Conservation (phyloP, 106 monocot species). For the Platanthera guangdongensis region DNA sequence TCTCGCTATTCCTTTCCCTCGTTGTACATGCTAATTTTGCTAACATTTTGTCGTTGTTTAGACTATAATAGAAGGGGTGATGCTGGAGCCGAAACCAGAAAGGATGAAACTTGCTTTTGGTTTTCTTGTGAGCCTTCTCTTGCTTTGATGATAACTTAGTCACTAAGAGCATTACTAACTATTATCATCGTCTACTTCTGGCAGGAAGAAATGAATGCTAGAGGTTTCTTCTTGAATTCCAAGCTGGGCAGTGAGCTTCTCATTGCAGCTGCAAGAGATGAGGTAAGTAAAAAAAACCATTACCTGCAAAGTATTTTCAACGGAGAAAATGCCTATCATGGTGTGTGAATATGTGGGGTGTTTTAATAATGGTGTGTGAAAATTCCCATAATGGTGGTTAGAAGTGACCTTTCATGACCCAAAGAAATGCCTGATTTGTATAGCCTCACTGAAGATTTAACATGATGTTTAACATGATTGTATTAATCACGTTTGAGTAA, state of each 20-base stretch:
- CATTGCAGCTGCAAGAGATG: conserved; percentile 77
- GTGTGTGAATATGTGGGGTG: no score
- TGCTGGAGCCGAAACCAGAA: conserved; percentile 64
- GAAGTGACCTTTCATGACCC: no score
- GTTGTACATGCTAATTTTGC: no score
- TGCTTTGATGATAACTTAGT: neutral
- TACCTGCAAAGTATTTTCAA: neutral
- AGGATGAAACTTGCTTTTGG: conserved; percentile 93
- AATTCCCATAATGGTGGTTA: no score
- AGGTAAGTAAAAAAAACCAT: conserved; percentile 30
- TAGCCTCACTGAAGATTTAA: no score
- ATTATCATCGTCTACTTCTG: conserved; percentile 9
- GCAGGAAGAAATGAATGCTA: conserved; percentile 79
- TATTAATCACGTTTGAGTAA: no score
- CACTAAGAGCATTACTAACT: neutral
- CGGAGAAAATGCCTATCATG: no score
- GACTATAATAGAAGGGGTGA: conserved; percentile 85
- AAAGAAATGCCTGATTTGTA: no score
- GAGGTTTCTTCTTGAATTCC: conserved; percentile 50
- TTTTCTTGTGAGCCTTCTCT: conserved; percentile 36
- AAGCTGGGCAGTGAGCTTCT: conserved; percentile 38
- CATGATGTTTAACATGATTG: no score
- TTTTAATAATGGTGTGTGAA: no score
- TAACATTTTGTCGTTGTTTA: conserved; percentile 4
- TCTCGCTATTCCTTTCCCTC: no score